Base-by-base conservation (phyloP, 1,139 yeast genomes). In the Wickerhamiella infanticola region DNA sequence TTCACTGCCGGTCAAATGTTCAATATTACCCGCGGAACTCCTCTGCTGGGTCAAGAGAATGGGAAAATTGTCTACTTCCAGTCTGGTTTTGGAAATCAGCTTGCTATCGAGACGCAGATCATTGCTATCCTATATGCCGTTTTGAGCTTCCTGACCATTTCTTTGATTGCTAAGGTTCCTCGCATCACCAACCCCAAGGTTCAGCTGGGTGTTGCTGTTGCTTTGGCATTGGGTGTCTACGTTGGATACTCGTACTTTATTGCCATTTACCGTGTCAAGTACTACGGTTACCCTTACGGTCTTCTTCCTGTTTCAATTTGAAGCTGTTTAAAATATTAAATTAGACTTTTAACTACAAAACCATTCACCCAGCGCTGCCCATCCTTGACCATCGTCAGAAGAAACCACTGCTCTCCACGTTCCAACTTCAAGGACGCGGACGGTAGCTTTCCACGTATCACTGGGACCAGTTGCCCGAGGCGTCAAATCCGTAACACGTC, bases 351-450 rank as follows among this genome's bases (percentile, higher is more conserved):
- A 48, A n/a, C 40, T 27, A 35, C 52, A 71, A 71, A 47, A 50
- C 98, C 98, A 90, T 62, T 85, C 95, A 8, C 94, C 88, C 64
- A 84, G 85, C 5, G 83, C 86, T 56, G 86, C 81, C 88, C 95
- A 84, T 47, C 90, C 80, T 50, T 74, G 73, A 3, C 86, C 86
- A 43, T 79, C 74, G 55, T 84, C 93, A 6, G 88, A 81, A 43
- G 82, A 74, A 0, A 84, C 85, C 45, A 88, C 70, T 1, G 90
- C 93, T 45, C 88, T 72, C 81, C 95, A 90, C 29, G 72, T 62
- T 2, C 98, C 98, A 1, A 67, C 61, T 58, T 86, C 95, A 50
- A 72, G 73, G 48, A 85, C 70, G 53, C 75, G 74, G 36, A 81
- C 66, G 40, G 70, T 68, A 25, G 73, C 63, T 50, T 73, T 78